Evolutionary conservation across 2,329 filamentous ascomycete genomes (phyloP).

Genomic region (Cadophora luteo-olivacea): DNA sequence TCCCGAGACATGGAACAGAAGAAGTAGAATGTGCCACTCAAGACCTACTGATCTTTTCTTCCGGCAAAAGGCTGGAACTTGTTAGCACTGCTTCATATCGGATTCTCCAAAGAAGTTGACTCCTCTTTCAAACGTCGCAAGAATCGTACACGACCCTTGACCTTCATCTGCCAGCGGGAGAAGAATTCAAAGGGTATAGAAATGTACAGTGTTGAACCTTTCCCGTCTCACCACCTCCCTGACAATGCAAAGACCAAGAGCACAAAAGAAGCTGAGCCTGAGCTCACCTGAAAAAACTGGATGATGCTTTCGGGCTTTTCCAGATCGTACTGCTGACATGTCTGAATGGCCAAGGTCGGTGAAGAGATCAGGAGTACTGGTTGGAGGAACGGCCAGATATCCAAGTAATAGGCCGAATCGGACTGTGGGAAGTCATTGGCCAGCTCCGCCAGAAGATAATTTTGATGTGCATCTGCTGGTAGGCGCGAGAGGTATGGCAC

Average conservation of each 20-base stretch:
- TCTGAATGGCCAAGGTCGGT: constrained; percentile 32
- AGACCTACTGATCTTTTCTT: constrained; percentile 19
- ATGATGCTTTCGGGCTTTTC: constrained; percentile 29
- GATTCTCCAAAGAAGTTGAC: not conserved
- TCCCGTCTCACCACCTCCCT: not conserved
- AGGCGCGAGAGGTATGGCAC: constrained; percentile 16
- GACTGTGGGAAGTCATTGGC: constrained; percentile 26
- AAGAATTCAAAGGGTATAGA: no score
- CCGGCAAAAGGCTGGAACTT: constrained; percentile 25
- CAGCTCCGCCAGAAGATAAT: constrained; percentile 29
- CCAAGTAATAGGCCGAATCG: constrained; percentile 34
- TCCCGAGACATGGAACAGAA: no score
- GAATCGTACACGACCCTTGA: no score
- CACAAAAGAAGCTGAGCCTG: no score
- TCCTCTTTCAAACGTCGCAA: no score
- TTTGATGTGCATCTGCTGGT: constrained; percentile 30
- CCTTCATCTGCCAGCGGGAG: no score
- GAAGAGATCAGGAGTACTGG: constrained; percentile 33
- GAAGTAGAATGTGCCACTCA: no score
- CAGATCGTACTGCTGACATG: constrained; percentile 28
- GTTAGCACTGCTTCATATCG: not conserved
- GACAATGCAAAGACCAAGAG: not conserved
- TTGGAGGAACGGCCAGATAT: constrained; percentile 35
- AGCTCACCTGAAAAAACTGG: constrained; percentile 24
- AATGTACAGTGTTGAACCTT: not conserved